Base-by-base conservation (phyloP, 306 rosid genomes). In the Glycine soja region DNA sequence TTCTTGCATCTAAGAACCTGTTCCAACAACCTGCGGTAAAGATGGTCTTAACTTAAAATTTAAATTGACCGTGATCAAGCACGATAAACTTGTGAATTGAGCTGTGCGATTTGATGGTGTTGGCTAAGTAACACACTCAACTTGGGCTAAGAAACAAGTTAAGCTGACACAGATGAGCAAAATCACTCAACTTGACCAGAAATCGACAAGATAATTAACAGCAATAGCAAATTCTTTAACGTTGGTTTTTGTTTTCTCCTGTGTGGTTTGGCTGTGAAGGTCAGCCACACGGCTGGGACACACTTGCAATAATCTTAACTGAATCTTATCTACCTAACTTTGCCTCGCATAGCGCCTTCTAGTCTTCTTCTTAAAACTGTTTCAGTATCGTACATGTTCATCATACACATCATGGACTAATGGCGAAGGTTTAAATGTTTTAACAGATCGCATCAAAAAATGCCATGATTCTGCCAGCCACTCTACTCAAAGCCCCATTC, bases 311-410 rank as follows among this genome's bases (percentile, higher is more conserved):
- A 74, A 70, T 80, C 77, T 65, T 57, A 71, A 64, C 82, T 65
- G 63, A 78, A 80, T 72, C 85, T 70, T 81, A 86, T 76, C 83
- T 52, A 24, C 75, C 10, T 63, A 7, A 36, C 56, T 74, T 47
- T 76, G 45, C 80, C 74, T 74, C 75, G 10, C 73, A 14, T 51
- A 74, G 47, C 0, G 78, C 70, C 86, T 50, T 16, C 0, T 7
- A 53, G 77, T 79, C 75, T 51, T 83, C 77, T 51, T 72, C 79
- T 46, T 59, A 2, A 24, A 59, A 67, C 48, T 77, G 51, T 82
- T 61, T 42, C 51, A 11, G 32, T n/a, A 69, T 78, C 12, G 58
- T 62, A 69, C 81, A 47, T 61, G 10, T 62, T 59, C 14, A 19
- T 59, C 56, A 48, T 36, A 24, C 30, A 24, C 2, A 24, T 24